Evolutionary conservation across 2,329 filamentous ascomycete genomes (phyloP).

Genomic region (Fusarium buharicum): DNA sequence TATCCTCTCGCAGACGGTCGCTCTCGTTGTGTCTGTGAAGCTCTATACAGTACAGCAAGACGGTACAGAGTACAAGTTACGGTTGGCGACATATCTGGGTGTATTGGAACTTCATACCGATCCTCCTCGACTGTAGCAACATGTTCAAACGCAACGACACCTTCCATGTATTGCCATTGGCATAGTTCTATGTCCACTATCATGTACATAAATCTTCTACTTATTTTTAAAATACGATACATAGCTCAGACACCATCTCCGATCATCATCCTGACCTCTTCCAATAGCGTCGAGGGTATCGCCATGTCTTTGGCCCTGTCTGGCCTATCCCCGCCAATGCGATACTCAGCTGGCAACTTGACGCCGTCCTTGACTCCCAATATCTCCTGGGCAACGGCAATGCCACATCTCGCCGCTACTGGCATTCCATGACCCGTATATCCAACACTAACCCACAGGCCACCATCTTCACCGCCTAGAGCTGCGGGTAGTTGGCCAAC

Average conservation of each 20-base stretch:
- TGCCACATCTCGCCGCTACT: conserved; percentile 73
- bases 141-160: not conserved
- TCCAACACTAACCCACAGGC: conserved; percentile 71
- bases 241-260: conserved; percentile 15
- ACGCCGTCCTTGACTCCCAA: conserved; percentile 53
- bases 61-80: not conserved
- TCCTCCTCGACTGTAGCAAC: not conserved
- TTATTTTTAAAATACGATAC: not conserved
- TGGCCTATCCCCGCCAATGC: conserved; percentile 50
- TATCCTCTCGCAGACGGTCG: conserved; percentile 31
- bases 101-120: conserved; percentile 1
- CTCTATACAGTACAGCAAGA: conserved; percentile 5
- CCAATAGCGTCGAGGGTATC: conserved; percentile 41
- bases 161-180: not conserved
- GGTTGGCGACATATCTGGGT: not conserved
- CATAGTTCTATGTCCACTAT: conserved; percentile 1
- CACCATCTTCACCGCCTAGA: conserved; percentile 57
- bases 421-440: conserved; percentile 84
- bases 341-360: conserved; percentile 58
- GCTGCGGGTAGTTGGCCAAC: conserved; percentile 71
- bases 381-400: conserved; percentile 71
- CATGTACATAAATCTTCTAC: not conserved
- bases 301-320: conserved; percentile 34
- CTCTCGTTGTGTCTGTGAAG: conserved; percentile 16
- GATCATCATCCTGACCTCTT: conserved; percentile 42